Evolutionary conservation across 2,329 filamentous ascomycete species (phyloP).

Genomic region (Neurospora crassa): DNA sequence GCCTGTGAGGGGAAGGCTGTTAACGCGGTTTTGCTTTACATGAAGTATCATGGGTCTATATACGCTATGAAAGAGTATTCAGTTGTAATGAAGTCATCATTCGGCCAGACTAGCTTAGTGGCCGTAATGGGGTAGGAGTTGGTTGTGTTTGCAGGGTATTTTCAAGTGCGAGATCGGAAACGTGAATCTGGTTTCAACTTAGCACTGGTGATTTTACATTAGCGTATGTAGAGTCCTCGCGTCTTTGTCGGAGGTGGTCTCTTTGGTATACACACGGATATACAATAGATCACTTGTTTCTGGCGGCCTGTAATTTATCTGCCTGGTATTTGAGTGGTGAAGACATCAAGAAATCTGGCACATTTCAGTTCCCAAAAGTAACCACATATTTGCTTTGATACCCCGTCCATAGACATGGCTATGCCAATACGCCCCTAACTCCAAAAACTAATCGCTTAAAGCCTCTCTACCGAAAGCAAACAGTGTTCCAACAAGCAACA

Average conservation of each 20-base stretch:
- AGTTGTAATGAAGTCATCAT: background rate
- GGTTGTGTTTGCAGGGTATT: background rate
- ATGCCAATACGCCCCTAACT: background rate
- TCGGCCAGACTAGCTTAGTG: background rate
- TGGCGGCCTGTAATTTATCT: background rate
- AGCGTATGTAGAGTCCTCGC: background rate
- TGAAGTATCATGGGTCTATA: background rate
- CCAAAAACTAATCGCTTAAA: background rate
- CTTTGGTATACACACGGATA: background rate
- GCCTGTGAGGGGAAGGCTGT: background rate
- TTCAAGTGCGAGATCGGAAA: background rate
- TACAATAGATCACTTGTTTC: slow-evolving; percentile 2
- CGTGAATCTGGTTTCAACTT: background rate
- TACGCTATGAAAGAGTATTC: background rate
- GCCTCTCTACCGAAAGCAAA: background rate
- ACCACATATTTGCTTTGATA: background rate
- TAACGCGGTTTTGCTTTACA: background rate
- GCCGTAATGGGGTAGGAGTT: background rate
- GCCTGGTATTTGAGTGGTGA: background rate
- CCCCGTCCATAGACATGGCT: background rate
- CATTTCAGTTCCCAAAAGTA: too few species aligned
- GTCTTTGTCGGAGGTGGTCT: background rate
- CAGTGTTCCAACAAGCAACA: background rate
- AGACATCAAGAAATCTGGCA: background rate
- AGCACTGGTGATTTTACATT: background rate